These are phyloP conservation scores for Colletotrichum sp. DNA, from an alignment of 2,329 filamentous ascomycete genomes.

Conservation along the genomic window DNA sequence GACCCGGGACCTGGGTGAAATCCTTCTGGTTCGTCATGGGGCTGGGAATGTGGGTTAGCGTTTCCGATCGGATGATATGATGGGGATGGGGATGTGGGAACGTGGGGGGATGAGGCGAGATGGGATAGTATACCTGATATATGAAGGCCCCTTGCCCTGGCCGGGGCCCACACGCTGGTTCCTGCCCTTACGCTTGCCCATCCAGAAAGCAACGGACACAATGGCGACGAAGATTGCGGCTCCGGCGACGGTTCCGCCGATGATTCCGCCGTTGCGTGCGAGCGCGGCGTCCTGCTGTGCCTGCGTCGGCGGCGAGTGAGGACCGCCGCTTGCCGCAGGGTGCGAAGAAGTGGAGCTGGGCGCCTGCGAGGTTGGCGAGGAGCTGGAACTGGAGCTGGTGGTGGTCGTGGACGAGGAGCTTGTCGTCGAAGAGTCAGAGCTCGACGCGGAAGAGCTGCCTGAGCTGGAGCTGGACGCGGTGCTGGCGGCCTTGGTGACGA, in stretches of 20 bases:
- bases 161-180: slow-evolving; percentile 49
- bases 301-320: slow-evolving; percentile 26
- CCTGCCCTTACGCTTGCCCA: slow-evolving; percentile 44
- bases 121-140: slow-evolving; percentile 41
- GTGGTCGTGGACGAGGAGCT: background rate
- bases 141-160: slow-evolving; percentile 38
- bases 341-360: slow-evolving; percentile 20
- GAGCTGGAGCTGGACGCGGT: slow-evolving; percentile 1
- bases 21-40: slow-evolving; percentile 31
- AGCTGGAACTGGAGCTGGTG: background rate
- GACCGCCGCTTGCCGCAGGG: slow-evolving; percentile 22
- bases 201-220: slow-evolving; percentile 45
- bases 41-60: slow-evolving; percentile 28
- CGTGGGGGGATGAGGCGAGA: background rate
- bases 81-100: background rate
- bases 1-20: slow-evolving; percentile 27
- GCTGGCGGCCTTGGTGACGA: slow-evolving; percentile 37
- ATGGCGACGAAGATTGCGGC: slow-evolving; percentile 50
- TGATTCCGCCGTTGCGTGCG: slow-evolving; percentile 46
- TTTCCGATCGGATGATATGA: background rate
- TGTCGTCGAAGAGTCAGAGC: slow-evolving; percentile 16
- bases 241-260: slow-evolving; percentile 60
- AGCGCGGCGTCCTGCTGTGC: slow-evolving; percentile 23
- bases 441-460: background rate
- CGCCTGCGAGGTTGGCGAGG: slow-evolving; percentile 9